phyloP scores from a whole-genome alignment of 2,329 filamentous ascomycete species.

The Trichoderma endophyticum region DNA sequence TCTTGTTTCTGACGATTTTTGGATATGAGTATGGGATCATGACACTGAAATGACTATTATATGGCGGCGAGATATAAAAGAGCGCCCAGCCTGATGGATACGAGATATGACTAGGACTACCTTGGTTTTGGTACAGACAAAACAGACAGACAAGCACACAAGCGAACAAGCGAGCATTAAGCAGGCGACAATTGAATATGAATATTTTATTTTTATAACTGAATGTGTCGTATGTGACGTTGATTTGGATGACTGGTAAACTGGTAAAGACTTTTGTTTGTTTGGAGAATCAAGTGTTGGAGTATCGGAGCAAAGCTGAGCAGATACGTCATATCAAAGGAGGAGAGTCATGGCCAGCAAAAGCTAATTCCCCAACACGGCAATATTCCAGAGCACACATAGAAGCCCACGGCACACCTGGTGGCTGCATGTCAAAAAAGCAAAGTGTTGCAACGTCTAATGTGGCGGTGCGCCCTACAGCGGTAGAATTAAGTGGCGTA shows the following conservation, averaged over 20 bases:
- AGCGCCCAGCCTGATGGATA: not conserved
- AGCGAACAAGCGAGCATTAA: not conserved
- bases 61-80: not conserved
- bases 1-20: slow-evolving; percentile 10
- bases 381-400: not conserved
- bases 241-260: not conserved
- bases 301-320: not conserved
- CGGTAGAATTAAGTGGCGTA: too few relatives aligned
- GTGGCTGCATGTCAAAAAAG: not conserved
- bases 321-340: not conserved
- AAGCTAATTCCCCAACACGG: not conserved
- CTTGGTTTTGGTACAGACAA: not conserved
- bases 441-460: not conserved
- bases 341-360: not conserved
- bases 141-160: not conserved
- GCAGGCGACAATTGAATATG: not conserved
- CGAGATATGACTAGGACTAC: not conserved
- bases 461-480: not conserved
- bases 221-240: not conserved
- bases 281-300: not conserved
- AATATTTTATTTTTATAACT: not conserved
- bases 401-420: not conserved
- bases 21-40: not conserved
- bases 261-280: not conserved
- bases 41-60: not conserved